A percentile compares a stretch with the other conserved stretches of the same genome.
Evolutionary conservation across 1,284 basidiomycete species (phyloP).

Genomic region (Wolfiporia cocos): DNA sequence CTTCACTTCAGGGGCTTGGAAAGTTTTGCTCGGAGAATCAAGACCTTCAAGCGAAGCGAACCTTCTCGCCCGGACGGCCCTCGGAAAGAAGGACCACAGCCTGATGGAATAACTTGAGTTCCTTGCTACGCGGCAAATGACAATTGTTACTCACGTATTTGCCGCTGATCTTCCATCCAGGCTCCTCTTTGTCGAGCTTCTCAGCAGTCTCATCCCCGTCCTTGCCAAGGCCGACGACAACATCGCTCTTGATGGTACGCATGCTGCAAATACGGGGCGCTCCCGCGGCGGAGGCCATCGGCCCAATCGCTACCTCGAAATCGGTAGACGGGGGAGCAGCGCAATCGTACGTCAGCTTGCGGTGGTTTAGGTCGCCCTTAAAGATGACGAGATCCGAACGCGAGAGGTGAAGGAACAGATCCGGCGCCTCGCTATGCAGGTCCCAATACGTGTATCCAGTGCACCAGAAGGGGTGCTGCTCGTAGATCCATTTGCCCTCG

Average conservation of each 20-base stretch:
- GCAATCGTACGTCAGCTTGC: slow-evolving; percentile 83
- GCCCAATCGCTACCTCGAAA: slow-evolving; percentile 90
- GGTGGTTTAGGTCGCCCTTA: slow-evolving; percentile 88
- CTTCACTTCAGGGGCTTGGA: too few relatives aligned
- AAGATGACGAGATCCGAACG: slow-evolving; percentile 92
- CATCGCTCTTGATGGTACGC: slow-evolving; percentile 86
- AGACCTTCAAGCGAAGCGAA: slow-evolving; percentile 55
- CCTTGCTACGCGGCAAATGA: background rate
- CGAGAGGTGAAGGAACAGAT: slow-evolving; percentile 91
- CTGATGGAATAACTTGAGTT: slow-evolving; percentile 29
- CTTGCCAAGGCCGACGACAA: slow-evolving; percentile 63
- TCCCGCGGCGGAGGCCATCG: slow-evolving; percentile 85
- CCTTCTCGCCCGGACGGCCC: slow-evolving; percentile 79
- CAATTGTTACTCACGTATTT: slow-evolving; percentile 71
- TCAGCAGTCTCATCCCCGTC: slow-evolving; percentile 74
- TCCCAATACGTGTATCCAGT: slow-evolving; percentile 96
- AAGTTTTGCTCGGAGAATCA: too few relatives aligned
- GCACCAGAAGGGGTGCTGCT: slow-evolving; percentile 97
- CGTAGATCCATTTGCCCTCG: slow-evolving; percentile 92
- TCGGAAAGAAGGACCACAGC: slow-evolving; percentile 84
- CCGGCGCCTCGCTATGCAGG: slow-evolving; percentile 83
- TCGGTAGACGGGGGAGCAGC: slow-evolving; percentile 88
- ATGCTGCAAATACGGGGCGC: slow-evolving; percentile 85
- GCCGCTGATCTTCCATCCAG: slow-evolving; percentile 96
- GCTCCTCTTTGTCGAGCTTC: slow-evolving; percentile 80